A percentile compares a stretch with the other conserved stretches of the same genome.
These are phyloP conservation scores for Rhodofomes roseus DNA, from an alignment of 1,284 basidiomycete genomes.

Conservation along the genomic window DNA sequence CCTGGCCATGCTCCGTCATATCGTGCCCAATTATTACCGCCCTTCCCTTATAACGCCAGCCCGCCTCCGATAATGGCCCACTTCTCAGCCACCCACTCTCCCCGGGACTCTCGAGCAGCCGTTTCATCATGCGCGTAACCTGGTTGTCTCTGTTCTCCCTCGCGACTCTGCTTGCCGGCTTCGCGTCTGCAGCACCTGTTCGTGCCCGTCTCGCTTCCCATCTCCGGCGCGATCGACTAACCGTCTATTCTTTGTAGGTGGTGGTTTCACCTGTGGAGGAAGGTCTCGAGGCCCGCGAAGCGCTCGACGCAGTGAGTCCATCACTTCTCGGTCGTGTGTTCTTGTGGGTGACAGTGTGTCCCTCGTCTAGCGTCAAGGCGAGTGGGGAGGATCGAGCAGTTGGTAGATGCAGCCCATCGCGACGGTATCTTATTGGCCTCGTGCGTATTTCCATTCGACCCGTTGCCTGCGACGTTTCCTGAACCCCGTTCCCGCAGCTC, in stretches of 20 bases:
- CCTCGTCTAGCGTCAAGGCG: not conserved
- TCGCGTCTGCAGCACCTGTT: conserved; percentile 19
- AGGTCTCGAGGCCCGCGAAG: conserved; percentile 1
- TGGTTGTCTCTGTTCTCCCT: conserved; percentile 20
- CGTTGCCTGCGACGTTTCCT: not conserved
- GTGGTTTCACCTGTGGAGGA: not conserved
- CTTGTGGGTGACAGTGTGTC: not conserved
- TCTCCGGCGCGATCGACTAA: not conserved
- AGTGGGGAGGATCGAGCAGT: conserved; percentile 1
- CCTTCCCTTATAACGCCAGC: not conserved
- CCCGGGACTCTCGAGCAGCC: not conserved
- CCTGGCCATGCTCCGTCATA: conserved; percentile 3
- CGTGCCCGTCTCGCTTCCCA: not conserved
- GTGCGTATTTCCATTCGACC: not conserved
- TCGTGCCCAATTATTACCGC: not conserved
- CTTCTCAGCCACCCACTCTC: not conserved
- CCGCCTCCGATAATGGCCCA: not conserved
- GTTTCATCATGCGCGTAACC: conserved; percentile 17
- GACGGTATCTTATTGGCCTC: not conserved
- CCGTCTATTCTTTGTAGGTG: not conserved
- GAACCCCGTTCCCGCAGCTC: too few relatives aligned
- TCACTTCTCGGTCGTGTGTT: not conserved
- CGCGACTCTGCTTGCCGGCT: conserved; percentile 18
- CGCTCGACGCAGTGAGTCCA: conserved; percentile 1
- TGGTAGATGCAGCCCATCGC: not conserved